A percentile compares a stretch with the other conserved stretches of the same genome.
These are phyloP conservation scores for Periconia sp. DNA, from an alignment of 2,329 filamentous ascomycete genomes.

Conservation along the genomic window DNA sequence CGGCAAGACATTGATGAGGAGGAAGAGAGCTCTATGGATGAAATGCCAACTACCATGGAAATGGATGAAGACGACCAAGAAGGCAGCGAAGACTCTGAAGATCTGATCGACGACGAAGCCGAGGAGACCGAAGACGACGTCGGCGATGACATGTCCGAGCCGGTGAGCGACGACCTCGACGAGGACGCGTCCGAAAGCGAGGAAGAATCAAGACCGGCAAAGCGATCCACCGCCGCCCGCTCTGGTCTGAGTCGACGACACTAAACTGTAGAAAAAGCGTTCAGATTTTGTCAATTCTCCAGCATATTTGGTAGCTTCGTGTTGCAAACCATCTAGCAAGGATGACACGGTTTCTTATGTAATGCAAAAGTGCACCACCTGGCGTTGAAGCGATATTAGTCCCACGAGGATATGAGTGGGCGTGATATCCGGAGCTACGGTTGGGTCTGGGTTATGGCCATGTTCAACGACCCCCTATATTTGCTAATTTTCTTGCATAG, in stretches of 20 bases:
- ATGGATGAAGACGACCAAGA: conserved; percentile 52
- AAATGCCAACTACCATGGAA: conserved; percentile 60
- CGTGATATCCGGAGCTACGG: conserved; percentile 29
- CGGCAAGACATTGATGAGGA: conserved; percentile 33
- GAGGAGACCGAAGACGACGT: conserved; percentile 55
- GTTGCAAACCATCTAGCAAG: background rate
- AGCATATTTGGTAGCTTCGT: conserved; percentile 15
- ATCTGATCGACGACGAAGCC: conserved; percentile 59
- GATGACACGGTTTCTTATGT: background rate
- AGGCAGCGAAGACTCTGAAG: conserved; percentile 64
- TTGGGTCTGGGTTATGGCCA: background rate
- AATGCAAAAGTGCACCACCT: conserved; percentile 7
- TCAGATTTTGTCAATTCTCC: conserved; percentile 4
- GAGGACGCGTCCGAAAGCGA: conserved; percentile 53
- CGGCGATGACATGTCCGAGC: conserved; percentile 55
- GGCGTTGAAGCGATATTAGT: conserved; percentile 23
- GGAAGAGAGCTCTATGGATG: conserved; percentile 59
- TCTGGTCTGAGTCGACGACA: conserved; percentile 37
- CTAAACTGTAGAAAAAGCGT: conserved; percentile 19
- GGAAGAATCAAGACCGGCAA: conserved; percentile 43
- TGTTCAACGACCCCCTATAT: conserved; percentile 2
- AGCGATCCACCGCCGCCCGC: conserved; percentile 41
- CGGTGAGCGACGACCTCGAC: conserved; percentile 54
- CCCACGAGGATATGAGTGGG: conserved; percentile 41
- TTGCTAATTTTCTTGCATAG: conserved; percentile 20